Base-by-base conservation (phyloP, 331 rosid genomes). In the Malus hybrid region DNA sequence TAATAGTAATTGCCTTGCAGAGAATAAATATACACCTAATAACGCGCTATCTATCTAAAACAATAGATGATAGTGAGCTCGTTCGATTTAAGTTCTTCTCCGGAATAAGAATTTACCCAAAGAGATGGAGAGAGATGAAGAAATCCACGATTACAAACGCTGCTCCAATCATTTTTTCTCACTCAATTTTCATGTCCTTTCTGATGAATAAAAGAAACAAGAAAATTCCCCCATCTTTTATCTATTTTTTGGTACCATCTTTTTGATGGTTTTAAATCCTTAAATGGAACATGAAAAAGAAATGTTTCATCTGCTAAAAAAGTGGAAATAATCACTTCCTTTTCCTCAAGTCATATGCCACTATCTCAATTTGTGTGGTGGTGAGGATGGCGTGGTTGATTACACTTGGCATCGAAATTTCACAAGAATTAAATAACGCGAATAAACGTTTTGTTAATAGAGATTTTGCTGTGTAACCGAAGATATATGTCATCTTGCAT, bases 121-220 rank as follows among this genome's bases (percentile, higher is more conserved):
- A 39, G 46, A 39, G 44, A 36, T 36, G 44, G 44, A 36, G 46
- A 0, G 55, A 48, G 55, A 14, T 48, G 55, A 48, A 14, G 55
- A 6, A 14, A 48, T 48, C 19, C 19, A 48, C 5, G 55, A 48
- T 14, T 48, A 14, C 55, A 48, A 5, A 48, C 55, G 5, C 3
- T 79, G 81, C 77, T 78, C 77, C 88, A 88, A 89, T 91, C 85
- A 86, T 82, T 80, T 83, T 48, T 39, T 39, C 46, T 64, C 34
- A 16, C 33, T 70, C 70, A 46, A 65, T 67, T 80, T 83, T 69
- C 72, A 29, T 74, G 57, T 5, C 71, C 15, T 70, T 78, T 84
- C 80, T 83, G 82, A 81, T 75, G 83, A 57, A 56, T 6, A 56
- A 10, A 1, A 48, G 1, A 55, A 16, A 8, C n/a, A 56, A 56